phyloP scores from a whole-genome alignment of 495 filamentous ascomycete genomes.

The Niebla homalea region DNA sequence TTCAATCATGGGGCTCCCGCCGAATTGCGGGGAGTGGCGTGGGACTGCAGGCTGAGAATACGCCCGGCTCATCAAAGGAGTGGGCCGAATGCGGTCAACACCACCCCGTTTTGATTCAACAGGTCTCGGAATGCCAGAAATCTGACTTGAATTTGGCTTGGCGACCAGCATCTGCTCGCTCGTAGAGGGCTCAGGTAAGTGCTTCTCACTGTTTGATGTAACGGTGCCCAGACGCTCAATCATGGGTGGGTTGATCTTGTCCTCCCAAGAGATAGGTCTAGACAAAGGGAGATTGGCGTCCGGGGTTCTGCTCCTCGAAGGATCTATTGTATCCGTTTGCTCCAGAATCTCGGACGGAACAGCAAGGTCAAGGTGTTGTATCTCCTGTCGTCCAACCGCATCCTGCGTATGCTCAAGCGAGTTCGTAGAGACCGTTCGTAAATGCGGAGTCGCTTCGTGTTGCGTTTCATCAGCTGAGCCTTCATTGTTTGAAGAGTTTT shows the following conservation, averaged over 20 bases:
- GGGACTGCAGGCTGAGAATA: conserved; percentile 48
- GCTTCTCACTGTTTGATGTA: too few relatives aligned
- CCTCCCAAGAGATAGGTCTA: too few relatives aligned
- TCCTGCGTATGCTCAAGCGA: too few relatives aligned
- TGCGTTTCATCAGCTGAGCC: conserved; percentile 19
- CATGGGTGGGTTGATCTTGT: too few relatives aligned
- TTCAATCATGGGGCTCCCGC: not conserved
- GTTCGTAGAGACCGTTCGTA: too few relatives aligned
- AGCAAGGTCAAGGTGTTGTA: conserved; percentile 63
- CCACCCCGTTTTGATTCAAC: conserved; percentile 30
- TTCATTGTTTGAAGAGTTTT: conserved; percentile 33
- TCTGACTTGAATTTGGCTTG: conserved; percentile 4
- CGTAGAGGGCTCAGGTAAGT: too few relatives aligned
- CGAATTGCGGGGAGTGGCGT: not conserved
- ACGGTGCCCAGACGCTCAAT: too few relatives aligned
- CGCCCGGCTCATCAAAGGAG: conserved; percentile 30
- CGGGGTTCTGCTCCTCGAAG: not conserved
- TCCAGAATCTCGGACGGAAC: conserved; percentile 26
- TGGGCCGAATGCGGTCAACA: too few relatives aligned
- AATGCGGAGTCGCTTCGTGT: not conserved
- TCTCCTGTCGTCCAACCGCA: conserved; percentile 17
- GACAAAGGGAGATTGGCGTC: not conserved
- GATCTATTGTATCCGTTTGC: not conserved
- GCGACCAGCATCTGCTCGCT: too few relatives aligned
- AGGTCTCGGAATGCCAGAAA: conserved; percentile 40